A percentile compares a stretch with the other conserved stretches of the same genome.
Evolutionary conservation across 192 early-diverging fungal species (phyloP).

Genomic region (Coemansia sp.): DNA sequence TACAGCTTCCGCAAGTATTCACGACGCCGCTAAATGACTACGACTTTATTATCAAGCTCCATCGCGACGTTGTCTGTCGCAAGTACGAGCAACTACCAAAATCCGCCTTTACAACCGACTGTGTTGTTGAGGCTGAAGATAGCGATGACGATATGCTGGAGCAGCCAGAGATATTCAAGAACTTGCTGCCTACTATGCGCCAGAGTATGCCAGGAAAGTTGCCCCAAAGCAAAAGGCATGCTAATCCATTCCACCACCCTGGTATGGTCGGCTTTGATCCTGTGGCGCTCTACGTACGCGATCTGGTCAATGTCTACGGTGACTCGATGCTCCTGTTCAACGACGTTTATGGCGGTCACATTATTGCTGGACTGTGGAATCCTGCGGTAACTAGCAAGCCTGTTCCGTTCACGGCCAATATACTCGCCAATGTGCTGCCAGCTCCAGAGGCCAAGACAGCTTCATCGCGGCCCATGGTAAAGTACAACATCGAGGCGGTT

Average conservation of each 20-base stretch:
- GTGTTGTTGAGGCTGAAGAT: not conserved
- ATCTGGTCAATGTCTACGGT: conserved; percentile 60
- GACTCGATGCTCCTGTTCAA: conserved; percentile 42
- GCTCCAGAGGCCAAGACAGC: not conserved
- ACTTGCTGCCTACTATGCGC: conserved; percentile 56
- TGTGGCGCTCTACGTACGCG: conserved; percentile 67
- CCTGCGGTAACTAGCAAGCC: conserved; percentile 14
- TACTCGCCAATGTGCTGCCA: conserved; percentile 25
- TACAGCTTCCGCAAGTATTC: conserved; percentile 66
- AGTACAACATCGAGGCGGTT: conserved; percentile 27
- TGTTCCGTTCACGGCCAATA: conserved; percentile 19
- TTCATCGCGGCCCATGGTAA: conserved; percentile 13
- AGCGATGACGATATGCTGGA: conserved; percentile 10
- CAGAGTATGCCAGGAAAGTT: not conserved
- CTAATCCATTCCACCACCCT: conserved; percentile 61
- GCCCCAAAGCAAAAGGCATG: conserved; percentile 19
- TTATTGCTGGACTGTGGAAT: conserved; percentile 53
- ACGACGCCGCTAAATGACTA: conserved; percentile 81
- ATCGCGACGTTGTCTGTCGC: conserved; percentile 59
- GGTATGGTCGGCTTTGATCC: conserved; percentile 79
- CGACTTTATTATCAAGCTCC: conserved; percentile 73
- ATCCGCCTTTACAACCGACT: conserved; percentile 33
- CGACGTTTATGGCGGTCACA: conserved; percentile 47
- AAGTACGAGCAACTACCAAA: conserved; percentile 63
- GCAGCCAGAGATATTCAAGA: conserved; percentile 71